These are phyloP conservation scores for Neoboletus brunneissimus DNA, from an alignment of 768 basidiomycete genomes.

Conservation along the genomic window DNA sequence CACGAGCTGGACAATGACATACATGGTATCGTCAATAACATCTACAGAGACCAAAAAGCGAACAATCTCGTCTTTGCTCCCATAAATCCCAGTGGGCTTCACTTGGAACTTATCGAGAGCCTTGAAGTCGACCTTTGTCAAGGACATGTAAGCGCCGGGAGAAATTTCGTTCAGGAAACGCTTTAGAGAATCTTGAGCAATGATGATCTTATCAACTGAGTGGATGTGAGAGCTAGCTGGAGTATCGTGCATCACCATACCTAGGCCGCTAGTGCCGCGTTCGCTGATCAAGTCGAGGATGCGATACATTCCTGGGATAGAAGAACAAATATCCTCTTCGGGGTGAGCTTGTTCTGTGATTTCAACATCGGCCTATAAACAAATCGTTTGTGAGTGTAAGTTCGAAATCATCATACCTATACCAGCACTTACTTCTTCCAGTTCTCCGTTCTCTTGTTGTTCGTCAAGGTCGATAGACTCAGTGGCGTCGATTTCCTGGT, in stretches of 20 bases:
- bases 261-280: constrained; percentile 48
- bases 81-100: constrained; percentile 56
- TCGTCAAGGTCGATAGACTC: constrained; percentile 18
- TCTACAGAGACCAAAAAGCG: constrained; percentile 41
- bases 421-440: constrained; percentile 14
- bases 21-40: constrained; percentile 41
- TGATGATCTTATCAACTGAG: constrained; percentile 62
- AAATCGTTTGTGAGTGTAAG: neutral
- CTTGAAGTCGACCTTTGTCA: constrained; percentile 58
- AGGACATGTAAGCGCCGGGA: constrained; percentile 51
- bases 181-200: constrained; percentile 49
- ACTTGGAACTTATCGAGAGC: constrained; percentile 44
- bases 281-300: constrained; percentile 55
- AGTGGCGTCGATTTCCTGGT: constrained; percentile 11
- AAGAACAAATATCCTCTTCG: constrained; percentile 25
- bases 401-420: neutral
- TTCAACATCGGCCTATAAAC: constrained; percentile 20
- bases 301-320: constrained; percentile 47
- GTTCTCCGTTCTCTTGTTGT: constrained; percentile 1
- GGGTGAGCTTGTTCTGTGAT: constrained; percentile 2
- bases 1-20: constrained; percentile 14
- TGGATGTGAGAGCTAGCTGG: neutral
- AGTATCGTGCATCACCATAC: constrained; percentile 29
- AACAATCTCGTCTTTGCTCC: constrained; percentile 49
- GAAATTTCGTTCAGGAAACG: constrained; percentile 45